Percentiles rank a stretch among this genome's conserved stretches.
Conservation (phyloP, 148 eudicot species). For the Camellia lanceoleosa region DNA sequence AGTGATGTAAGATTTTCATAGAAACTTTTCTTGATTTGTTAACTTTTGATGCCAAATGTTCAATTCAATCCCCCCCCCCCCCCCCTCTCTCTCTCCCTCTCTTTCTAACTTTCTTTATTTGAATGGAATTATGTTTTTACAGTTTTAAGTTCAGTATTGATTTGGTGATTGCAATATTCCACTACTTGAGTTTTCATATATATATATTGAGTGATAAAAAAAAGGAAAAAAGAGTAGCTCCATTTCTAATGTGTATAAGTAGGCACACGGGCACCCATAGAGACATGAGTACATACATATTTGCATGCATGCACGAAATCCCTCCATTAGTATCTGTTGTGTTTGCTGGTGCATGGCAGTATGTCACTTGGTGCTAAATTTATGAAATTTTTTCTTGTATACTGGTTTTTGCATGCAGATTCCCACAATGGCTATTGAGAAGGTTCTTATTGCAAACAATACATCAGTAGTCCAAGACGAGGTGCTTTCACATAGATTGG, state of each 20-base stretch:
- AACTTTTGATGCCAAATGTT: background rate
- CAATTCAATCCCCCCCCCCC: background rate
- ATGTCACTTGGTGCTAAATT: constrained; percentile 1
- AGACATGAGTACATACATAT: background rate
- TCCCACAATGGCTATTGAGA: constrained; percentile 99
- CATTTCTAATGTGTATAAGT: background rate
- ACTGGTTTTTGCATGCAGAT: constrained; percentile 40
- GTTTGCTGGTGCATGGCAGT: background rate
- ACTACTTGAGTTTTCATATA: background rate
- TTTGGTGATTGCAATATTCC: background rate
- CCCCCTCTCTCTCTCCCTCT: too few relatives aligned
- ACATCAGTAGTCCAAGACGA: constrained; percentile 91
- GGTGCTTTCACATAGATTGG: constrained; percentile 94
- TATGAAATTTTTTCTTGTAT: background rate
- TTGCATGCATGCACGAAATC: too few relatives aligned
- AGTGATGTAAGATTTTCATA: too few relatives aligned
- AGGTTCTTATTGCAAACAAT: constrained; percentile 76
- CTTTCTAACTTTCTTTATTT: background rate
- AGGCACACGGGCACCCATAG: background rate
- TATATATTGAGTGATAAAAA: too few relatives aligned
- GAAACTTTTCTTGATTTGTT: background rate
- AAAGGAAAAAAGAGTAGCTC: too few relatives aligned
- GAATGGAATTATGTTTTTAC: background rate
- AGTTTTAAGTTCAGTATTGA: background rate
- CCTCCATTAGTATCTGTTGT: background rate